phyloP scores from a whole-genome alignment of 2,329 filamentous ascomycete species.

The Trichoderma breve region DNA sequence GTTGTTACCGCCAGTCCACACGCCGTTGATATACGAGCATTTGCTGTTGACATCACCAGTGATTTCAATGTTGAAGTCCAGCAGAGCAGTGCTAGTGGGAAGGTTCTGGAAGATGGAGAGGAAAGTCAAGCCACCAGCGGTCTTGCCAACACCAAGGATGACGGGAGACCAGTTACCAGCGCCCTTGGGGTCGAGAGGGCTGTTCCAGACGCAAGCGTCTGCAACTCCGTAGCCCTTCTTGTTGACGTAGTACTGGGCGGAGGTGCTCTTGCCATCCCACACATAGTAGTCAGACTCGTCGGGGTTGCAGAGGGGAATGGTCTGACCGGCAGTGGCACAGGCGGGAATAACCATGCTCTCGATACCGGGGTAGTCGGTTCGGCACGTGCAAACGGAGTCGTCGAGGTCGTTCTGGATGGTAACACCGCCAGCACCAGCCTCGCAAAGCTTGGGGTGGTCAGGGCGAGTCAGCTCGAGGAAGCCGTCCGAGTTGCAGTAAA shows the following conservation, averaged over 20 bases:
- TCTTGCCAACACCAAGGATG: constrained; percentile 78
- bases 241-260: constrained; percentile 97
- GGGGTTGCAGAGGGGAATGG: constrained; percentile 70
- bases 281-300: constrained; percentile 69
- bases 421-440: constrained; percentile 67
- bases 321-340: constrained; percentile 57
- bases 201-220: constrained; percentile 74
- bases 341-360: constrained; percentile 85
- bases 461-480: constrained; percentile 76
- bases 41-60: constrained; percentile 56
- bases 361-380: constrained; percentile 92
- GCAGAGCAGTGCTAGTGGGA: constrained; percentile 66
- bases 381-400: constrained; percentile 72
- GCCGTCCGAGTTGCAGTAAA: constrained; percentile 71
- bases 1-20: constrained; percentile 55
- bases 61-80: constrained; percentile 80
- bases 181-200: constrained; percentile 46
- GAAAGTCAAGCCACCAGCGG: constrained; percentile 64
- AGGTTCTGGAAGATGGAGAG: constrained; percentile 82
- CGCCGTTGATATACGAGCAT: constrained; percentile 66
- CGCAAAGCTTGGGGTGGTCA: constrained; percentile 69
- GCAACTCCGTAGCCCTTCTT: constrained; percentile 64
- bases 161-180: constrained; percentile 85
- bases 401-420: constrained; percentile 72
- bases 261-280: constrained; percentile 72